phyloP scores from a whole-genome alignment of 495 filamentous ascomycete species.

The Delitschia confertaspora region DNA sequence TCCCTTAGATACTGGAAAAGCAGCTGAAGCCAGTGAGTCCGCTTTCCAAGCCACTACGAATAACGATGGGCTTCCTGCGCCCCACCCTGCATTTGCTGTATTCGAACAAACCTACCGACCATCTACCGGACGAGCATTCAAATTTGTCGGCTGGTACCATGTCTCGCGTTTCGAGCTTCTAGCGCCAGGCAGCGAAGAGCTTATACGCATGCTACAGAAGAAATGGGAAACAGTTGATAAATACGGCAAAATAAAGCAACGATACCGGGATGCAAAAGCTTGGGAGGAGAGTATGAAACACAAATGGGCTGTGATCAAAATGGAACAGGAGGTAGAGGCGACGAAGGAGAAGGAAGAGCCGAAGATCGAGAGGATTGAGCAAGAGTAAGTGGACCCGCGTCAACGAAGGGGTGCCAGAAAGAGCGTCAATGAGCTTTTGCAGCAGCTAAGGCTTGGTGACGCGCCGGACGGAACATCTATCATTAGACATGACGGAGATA shows the following conservation, averaged over 20 bases:
- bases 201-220: neutral
- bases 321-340: neutral
- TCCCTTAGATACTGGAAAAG: neutral
- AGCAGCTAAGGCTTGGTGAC: too few species aligned
- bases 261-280: neutral
- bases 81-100: neutral
- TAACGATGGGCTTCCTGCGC: neutral
- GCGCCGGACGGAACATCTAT: too few species aligned
- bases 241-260: neutral
- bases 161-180: neutral
- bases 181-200: neutral
- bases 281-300: slow-evolving; percentile 1
- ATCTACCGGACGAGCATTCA: neutral
- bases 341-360: neutral
- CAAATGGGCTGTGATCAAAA: slow-evolving; percentile 1
- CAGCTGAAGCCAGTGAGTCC: neutral
- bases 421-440: slow-evolving; percentile 6
- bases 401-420: neutral
- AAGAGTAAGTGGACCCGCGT: neutral
- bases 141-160: slow-evolving; percentile 4
- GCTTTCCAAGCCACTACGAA: neutral
- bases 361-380: slow-evolving; percentile 2
- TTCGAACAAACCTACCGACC: neutral
- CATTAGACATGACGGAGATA: too few species aligned
- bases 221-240: neutral